A percentile compares a stretch with the other conserved stretches of the same genome.
Evolutionary conservation across 768 basidiomycete genomes (phyloP).

Genomic region (Lentinula aciculospora): DNA sequence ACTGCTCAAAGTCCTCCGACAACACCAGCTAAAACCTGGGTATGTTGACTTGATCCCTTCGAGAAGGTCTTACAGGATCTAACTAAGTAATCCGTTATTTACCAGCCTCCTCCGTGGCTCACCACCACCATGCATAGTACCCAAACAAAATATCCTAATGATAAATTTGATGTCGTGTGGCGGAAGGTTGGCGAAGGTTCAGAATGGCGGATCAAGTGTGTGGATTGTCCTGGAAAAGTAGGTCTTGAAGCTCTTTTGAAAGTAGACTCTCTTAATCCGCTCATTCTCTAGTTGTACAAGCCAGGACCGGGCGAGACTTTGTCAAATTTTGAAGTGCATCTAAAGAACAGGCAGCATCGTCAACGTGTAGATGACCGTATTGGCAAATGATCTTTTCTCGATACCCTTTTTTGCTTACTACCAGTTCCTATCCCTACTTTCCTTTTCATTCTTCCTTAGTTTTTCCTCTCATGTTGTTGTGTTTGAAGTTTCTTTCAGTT

Average conservation of each 20-base stretch:
- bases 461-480: background rate
- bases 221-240: conserved; percentile 93
- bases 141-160: conserved; percentile 71
- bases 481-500: background rate
- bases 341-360: conserved; percentile 81
- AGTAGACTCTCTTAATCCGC: background rate
- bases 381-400: conserved; percentile 8
- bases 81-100: conserved; percentile 6
- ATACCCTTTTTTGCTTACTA: conserved; percentile 16
- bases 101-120: conserved; percentile 67
- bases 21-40: conserved; percentile 7
- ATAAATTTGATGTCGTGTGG: conserved; percentile 74
- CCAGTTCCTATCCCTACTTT: conserved; percentile 8
- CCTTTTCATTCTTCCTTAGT: background rate
- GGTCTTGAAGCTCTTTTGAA: conserved; percentile 12
- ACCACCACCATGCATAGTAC: conserved; percentile 59
- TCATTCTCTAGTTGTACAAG: conserved; percentile 67
- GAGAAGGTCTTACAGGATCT: background rate
- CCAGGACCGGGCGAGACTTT: conserved; percentile 85
- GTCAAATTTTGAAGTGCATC: conserved; percentile 88
- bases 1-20: conserved; percentile 6
- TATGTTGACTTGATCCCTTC: background rate
- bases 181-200: conserved; percentile 51
- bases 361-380: conserved; percentile 63
- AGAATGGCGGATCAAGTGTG: conserved; percentile 90